phyloP scores from a whole-genome alignment of 345 rosid genomes.

The Erodium maritimum region DNA sequence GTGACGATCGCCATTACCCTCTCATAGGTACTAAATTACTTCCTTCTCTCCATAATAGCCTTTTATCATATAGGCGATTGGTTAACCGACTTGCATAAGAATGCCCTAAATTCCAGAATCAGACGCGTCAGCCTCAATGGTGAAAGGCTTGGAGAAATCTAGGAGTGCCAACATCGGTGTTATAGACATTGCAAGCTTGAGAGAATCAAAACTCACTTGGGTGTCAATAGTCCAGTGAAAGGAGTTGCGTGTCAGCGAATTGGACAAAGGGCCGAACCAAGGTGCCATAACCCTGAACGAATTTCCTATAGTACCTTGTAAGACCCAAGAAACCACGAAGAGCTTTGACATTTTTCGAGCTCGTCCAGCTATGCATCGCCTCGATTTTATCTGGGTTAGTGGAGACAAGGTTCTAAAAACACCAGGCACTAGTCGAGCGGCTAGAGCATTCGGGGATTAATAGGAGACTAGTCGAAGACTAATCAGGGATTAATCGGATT shows the following conservation, averaged over 20 bases:
- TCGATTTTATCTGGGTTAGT: not conserved
- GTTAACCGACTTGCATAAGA: not conserved
- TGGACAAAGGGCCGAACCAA: not conserved
- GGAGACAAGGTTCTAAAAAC: too few species aligned
- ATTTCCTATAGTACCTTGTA: too few species aligned
- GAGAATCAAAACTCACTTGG: not conserved
- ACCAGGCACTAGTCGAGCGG: too few species aligned
- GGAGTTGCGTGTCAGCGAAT: not conserved
- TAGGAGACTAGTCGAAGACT: too few species aligned
- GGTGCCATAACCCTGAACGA: not conserved
- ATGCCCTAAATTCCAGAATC: not conserved
- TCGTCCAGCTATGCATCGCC: not conserved
- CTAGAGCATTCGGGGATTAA: too few species aligned
- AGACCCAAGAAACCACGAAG: too few species aligned
- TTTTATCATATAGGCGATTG: constrained; percentile 1
- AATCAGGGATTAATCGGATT: too few species aligned
- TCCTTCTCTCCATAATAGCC: too few species aligned
- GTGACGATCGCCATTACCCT: not conserved
- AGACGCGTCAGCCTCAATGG: not conserved
- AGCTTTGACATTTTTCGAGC: too few species aligned
- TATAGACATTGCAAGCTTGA: not conserved
- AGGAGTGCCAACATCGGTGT: not conserved
- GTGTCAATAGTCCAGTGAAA: not conserved
- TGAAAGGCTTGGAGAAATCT: not conserved
- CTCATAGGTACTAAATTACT: not conserved